Evolutionary conservation across 352 stramenopile species (phyloP).

Genomic region (Phytopythium aichiense): DNA sequence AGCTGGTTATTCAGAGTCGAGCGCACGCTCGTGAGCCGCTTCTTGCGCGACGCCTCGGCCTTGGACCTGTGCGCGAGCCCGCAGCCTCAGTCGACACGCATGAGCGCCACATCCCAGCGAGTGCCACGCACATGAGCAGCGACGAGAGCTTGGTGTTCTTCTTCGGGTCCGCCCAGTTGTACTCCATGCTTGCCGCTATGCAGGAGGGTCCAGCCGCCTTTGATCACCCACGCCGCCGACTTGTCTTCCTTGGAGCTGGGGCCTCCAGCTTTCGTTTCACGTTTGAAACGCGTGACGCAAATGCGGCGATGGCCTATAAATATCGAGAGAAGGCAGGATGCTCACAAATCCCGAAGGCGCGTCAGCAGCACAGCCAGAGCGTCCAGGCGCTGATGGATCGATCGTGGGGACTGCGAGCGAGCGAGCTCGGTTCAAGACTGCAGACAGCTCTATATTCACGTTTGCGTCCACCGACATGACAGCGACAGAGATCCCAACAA

Average conservation of each 20-base stretch:
- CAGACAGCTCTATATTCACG: neutral
- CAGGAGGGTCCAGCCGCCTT: neutral
- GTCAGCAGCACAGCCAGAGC: neutral
- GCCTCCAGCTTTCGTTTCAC: neutral
- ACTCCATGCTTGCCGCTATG: conserved; percentile 39
- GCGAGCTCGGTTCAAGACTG: neutral
- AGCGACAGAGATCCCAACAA: neutral
- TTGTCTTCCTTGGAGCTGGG: neutral
- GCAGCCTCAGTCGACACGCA: neutral
- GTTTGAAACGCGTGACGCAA: neutral
- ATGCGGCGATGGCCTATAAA: neutral
- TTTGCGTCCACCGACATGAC: neutral
- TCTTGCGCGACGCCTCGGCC: conserved; percentile 58
- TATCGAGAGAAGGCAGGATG: neutral
- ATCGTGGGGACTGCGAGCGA: neutral
- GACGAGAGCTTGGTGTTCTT: conserved; percentile 71
- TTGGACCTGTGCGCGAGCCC: conserved; percentile 40
- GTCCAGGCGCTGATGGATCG: too few species aligned
- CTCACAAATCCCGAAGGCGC: neutral
- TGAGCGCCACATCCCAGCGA: neutral
- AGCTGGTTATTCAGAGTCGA: conserved; percentile 78
- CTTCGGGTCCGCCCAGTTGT: conserved; percentile 81
- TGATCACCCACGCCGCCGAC: neutral
- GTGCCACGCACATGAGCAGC: conserved; percentile 64
- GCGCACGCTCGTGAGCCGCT: conserved; percentile 67